phyloP scores from a whole-genome alignment of 352 stramenopile genomes.

The Phytophthora lateralis region DNA sequence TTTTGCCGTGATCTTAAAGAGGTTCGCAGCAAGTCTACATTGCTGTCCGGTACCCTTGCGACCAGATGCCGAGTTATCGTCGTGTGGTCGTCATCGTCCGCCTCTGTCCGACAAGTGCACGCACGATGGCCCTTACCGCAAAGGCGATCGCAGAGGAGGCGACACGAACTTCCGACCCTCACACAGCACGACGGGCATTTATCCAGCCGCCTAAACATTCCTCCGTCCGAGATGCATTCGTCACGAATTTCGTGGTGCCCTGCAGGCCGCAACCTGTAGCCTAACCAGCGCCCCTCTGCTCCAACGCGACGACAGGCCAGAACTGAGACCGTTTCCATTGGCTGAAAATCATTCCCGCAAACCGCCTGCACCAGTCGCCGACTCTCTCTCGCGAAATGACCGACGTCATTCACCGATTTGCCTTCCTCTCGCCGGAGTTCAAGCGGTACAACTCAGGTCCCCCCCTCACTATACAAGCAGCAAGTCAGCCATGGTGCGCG shows the following conservation, averaged over 20 bases:
- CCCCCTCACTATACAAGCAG: constrained; percentile 1
- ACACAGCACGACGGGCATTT: constrained; percentile 2
- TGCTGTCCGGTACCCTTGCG: neutral
- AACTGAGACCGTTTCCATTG: constrained; percentile 14
- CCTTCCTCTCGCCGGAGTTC: neutral
- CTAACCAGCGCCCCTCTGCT: neutral
- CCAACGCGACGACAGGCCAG: constrained; percentile 3
- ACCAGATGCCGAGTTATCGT: no score
- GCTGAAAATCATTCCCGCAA: constrained; percentile 26
- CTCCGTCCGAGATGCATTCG: no score
- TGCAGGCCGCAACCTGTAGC: neutral
- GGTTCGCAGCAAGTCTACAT: neutral
- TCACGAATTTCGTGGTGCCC: no score
- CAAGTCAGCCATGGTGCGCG: constrained; percentile 32
- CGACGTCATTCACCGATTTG: constrained; percentile 33
- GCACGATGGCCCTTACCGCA: constrained; percentile 27
- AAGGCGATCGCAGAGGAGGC: constrained; percentile 1
- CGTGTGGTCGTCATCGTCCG: constrained; percentile 8
- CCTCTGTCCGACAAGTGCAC: constrained; percentile 12
- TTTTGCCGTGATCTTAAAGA: neutral
- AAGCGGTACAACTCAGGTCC: constrained; percentile 19
- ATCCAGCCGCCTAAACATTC: neutral
- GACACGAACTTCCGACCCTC: constrained; percentile 16
- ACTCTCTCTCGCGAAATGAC: constrained; percentile 10
- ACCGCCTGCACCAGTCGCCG: constrained; percentile 14